These are phyloP conservation scores for Teunomyces atbi DNA, from an alignment of 805 yeast species.

Conservation along the genomic window DNA sequence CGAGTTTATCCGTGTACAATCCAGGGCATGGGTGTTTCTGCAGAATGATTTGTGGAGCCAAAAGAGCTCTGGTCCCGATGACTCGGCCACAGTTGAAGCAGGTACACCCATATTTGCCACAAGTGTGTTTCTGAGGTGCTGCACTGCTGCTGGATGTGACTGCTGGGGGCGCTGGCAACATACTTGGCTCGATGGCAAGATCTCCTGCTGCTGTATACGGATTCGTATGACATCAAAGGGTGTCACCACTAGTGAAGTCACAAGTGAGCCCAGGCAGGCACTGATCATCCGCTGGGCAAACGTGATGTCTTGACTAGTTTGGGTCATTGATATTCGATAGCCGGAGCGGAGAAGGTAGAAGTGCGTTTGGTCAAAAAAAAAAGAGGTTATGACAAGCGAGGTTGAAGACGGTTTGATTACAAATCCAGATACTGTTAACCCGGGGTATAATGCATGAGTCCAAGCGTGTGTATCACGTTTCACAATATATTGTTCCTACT, in stretches of 20 bases:
- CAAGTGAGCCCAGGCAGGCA: slow-evolving; percentile 72
- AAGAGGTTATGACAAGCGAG: background rate
- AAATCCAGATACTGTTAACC: no score
- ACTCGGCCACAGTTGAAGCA: slow-evolving; percentile 1
- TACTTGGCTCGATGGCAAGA: slow-evolving; percentile 35
- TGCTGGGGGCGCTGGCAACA: slow-evolving; percentile 25
- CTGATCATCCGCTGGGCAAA: slow-evolving; percentile 67
- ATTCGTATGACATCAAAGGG: slow-evolving; percentile 82
- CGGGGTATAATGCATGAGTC: no score
- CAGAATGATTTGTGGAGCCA: slow-evolving; percentile 41
- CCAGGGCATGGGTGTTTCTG: slow-evolving; percentile 20
- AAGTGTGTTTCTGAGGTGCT: slow-evolving; percentile 11
- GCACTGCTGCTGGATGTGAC: slow-evolving; percentile 6
- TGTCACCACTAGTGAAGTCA: slow-evolving; percentile 72
- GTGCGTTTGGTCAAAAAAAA: background rate
- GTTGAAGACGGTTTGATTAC: background rate
- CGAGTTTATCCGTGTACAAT: slow-evolving; percentile 56
- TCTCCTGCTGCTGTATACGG: slow-evolving; percentile 73
- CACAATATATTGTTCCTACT: no score
- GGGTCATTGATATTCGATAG: background rate
- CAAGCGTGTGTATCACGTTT: no score
- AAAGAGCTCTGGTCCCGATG: slow-evolving; percentile 24
- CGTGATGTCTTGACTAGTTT: slow-evolving; percentile 28
- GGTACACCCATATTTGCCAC: slow-evolving; percentile 1
- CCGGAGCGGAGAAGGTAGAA: background rate